These are phyloP conservation scores for Aspergillus carbonarius DNA, from an alignment of 2,329 filamentous ascomycete genomes.

Conservation along the genomic window DNA sequence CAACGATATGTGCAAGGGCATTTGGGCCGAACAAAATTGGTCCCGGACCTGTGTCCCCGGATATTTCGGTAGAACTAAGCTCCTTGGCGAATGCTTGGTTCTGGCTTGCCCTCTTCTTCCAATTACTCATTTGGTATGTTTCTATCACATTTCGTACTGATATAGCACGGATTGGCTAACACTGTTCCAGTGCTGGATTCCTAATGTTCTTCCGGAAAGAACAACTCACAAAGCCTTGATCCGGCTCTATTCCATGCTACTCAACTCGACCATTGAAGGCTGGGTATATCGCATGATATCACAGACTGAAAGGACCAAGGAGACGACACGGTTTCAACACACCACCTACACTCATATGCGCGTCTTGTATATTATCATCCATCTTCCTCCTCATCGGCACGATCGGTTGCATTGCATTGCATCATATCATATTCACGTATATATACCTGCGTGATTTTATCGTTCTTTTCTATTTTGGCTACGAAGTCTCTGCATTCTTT, in stretches of 20 bases:
- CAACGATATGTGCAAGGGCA: conserved; percentile 62
- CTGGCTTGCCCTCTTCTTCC: conserved; percentile 60
- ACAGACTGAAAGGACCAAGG: not conserved
- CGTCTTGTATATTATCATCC: conserved; percentile 3
- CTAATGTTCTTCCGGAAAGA: conserved; percentile 48
- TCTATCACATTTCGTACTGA: not conserved
- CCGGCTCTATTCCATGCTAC: not conserved
- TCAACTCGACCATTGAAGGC: not conserved
- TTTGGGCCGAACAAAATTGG: conserved; percentile 62
- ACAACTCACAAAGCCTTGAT: conserved; percentile 45
- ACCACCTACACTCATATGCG: not conserved
- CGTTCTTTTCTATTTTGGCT: not conserved
- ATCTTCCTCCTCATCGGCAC: not conserved
- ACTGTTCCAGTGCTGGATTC: conserved; percentile 35
- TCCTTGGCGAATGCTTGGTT: conserved; percentile 56
- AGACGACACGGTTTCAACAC: not conserved
- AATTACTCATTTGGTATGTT: conserved; percentile 59
- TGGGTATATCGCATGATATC: not conserved
- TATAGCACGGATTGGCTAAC: conserved; percentile 3
- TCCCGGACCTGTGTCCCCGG: conserved; percentile 62
- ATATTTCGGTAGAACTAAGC: conserved; percentile 53
- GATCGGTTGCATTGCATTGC: not conserved
- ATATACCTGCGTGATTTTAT: conserved; percentile 2
- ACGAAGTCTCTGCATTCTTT: not conserved
- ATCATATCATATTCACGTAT: not conserved